These are phyloP conservation scores for Dendrobium nobile DNA, from an alignment of 106 monocot genomes.

Conservation along the genomic window DNA sequence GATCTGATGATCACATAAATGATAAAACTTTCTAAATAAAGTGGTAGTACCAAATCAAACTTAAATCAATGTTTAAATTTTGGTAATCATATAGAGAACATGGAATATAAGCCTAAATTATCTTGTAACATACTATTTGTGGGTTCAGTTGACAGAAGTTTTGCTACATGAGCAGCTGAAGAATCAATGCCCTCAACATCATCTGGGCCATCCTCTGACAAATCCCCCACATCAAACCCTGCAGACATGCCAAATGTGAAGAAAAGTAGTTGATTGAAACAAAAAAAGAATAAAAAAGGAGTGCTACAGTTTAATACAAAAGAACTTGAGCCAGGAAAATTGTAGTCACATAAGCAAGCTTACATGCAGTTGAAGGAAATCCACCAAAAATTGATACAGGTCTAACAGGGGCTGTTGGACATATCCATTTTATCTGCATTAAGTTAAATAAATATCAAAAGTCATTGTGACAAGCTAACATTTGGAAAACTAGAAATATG, in stretches of 20 bases:
- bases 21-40: neutral
- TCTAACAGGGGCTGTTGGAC: constrained; percentile 89
- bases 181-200: constrained; percentile 92
- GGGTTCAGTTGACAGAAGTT: constrained; percentile 85
- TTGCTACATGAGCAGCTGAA: constrained; percentile 92
- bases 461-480: neutral
- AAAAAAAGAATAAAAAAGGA: constrained; percentile 6
- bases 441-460: neutral
- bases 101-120: neutral
- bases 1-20: neutral
- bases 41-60: neutral
- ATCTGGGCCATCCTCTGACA: constrained; percentile 76
- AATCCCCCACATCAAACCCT: constrained; percentile 99
- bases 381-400: constrained; percentile 88
- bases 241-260: constrained; percentile 13
- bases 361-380: constrained; percentile 92
- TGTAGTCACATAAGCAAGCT: constrained; percentile 14
- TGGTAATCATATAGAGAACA: neutral
- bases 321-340: neutral
- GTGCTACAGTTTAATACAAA: neutral
- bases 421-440: constrained; percentile 95
- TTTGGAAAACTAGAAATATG: constrained; percentile 1
- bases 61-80: neutral
- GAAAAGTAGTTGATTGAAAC: neutral
- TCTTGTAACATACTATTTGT: constrained; percentile 60